phyloP scores from a whole-genome alignment of 2,329 filamentous ascomycete genomes.

The Ophiognomonia clavigignenti-juglandacearum region DNA sequence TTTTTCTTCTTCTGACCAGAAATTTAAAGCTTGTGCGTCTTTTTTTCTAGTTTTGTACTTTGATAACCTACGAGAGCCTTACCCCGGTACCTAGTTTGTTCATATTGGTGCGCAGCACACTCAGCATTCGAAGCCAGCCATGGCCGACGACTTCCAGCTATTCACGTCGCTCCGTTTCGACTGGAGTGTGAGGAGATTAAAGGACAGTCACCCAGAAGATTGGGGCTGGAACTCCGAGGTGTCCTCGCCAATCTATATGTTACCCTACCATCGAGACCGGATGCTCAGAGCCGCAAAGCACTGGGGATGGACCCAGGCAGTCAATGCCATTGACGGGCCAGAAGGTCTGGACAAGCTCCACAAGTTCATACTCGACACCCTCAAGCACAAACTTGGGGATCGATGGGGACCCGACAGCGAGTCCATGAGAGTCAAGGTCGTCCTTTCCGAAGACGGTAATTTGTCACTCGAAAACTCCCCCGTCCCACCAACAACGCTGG shows the following conservation, averaged over 20 bases:
- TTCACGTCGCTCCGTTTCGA: slow-evolving; percentile 74
- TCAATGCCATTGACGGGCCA: slow-evolving; percentile 39
- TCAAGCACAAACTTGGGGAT: slow-evolving; percentile 3
- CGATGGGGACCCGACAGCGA: slow-evolving; percentile 20
- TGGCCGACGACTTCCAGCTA: slow-evolving; percentile 49
- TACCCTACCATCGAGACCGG: slow-evolving; percentile 72
- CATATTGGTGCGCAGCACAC: neutral
- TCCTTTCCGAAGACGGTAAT: slow-evolving; percentile 45
- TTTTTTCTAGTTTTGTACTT: too few species aligned
- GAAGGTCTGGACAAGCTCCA: slow-evolving; percentile 40
- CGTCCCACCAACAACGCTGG: slow-evolving; percentile 34
- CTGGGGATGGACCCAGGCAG: slow-evolving; percentile 49
- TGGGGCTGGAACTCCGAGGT: slow-evolving; percentile 49
- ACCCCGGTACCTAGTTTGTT: neutral
- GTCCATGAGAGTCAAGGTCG: slow-evolving; percentile 49
- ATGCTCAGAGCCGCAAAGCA: slow-evolving; percentile 60
- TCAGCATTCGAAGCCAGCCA: slow-evolving; percentile 14
- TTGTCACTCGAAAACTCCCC: slow-evolving; percentile 37
- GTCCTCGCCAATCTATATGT: slow-evolving; percentile 69
- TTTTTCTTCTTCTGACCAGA: too few species aligned
- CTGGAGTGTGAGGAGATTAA: slow-evolving; percentile 43
- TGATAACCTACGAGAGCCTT: too few species aligned
- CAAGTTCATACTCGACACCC: slow-evolving; percentile 28
- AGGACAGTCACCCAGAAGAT: slow-evolving; percentile 30
- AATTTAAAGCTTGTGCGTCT: too few species aligned